Base-by-base conservation (phyloP, 495 filamentous ascomycete species). In the Halenospora varia region DNA sequence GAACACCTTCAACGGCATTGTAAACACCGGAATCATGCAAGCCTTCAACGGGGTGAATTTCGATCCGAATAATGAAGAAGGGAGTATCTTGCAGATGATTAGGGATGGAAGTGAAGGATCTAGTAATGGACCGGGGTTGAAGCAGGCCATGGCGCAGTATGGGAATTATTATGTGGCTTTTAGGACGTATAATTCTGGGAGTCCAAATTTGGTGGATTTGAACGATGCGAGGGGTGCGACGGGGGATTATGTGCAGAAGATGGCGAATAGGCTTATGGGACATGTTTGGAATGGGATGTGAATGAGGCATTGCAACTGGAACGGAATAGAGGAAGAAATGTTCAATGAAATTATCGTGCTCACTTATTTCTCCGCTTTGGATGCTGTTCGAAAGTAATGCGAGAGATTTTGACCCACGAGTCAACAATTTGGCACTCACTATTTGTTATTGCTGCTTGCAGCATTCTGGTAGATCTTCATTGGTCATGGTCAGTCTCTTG, bases 111-210 rank as follows among this genome's bases (percentile, higher is more conserved):
- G 68, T 25, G 49, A 72, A 25, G 60, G 57, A 61, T 73, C 63
- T 68, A 62, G 67, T 70, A 70, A 70, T 19, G 59, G 59, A 15
- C 35, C 48, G 10, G 19, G 48, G 4, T 63, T 63, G 68, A 49
- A 69, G 63, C 47, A 62, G 51, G 56, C 58, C 47, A 63, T 57
- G 44, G 62, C 55, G 51, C 62, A 70, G 22, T 68, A 65, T 63
- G 60, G 54, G 17, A 53, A 58, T 40, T 53, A 72, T 62, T 76
- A 75, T 65, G 66, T 66, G 51, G 73, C 71, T 18, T 66, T 71
- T 3, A 67, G 73, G 46, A 68, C 63, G 53, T 77, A 77, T 65
- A 75, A 75, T 66, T 71, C 67, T 11, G 74, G 73, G 49, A 65
- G 51, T 51, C 66, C 73, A 50, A 66, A 75, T 64, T 11, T 24